These are phyloP conservation scores for Phalaenopsis aphrodite DNA, from an alignment of 106 monocot genomes.

Conservation along the genomic window DNA sequence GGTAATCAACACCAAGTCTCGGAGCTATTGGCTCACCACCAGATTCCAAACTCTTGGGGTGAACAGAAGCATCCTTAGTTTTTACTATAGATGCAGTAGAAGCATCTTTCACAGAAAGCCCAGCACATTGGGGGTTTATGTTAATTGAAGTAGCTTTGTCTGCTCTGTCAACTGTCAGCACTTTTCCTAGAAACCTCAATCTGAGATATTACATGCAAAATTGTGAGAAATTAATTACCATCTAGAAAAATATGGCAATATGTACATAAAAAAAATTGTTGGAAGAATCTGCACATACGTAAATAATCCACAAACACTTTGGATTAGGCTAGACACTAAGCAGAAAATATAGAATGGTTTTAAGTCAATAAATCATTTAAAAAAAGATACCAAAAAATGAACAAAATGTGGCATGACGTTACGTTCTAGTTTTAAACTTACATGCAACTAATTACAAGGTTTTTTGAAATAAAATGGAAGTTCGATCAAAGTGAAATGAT, in stretches of 20 bases:
- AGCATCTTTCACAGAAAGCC: conserved; percentile 9
- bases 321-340: no score
- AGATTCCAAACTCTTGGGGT: conserved; percentile 6
- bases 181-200: conserved; percentile 80
- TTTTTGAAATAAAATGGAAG: not conserved
- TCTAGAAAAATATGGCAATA: not conserved
- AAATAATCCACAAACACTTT: no score
- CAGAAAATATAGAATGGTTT: no score
- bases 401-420: not conserved
- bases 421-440: not conserved
- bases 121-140: conserved; percentile 18
- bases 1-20: conserved; percentile 85
- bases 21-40: conserved; percentile 67
- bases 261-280: not conserved
- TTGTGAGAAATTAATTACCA: not conserved
- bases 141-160: conserved; percentile 21
- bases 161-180: conserved; percentile 62
- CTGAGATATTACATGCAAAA: conserved; percentile 16
- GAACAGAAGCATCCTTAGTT: conserved; percentile 21
- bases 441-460: not conserved
- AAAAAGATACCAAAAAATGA: not conserved
- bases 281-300: not conserved
- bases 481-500: not conserved
- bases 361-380: not conserved
- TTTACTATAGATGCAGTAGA: conserved; percentile 8